Evolutionary conservation across 352 stramenopile genomes (phyloP).

Genomic region (Thraustochytrium striatum): DNA sequence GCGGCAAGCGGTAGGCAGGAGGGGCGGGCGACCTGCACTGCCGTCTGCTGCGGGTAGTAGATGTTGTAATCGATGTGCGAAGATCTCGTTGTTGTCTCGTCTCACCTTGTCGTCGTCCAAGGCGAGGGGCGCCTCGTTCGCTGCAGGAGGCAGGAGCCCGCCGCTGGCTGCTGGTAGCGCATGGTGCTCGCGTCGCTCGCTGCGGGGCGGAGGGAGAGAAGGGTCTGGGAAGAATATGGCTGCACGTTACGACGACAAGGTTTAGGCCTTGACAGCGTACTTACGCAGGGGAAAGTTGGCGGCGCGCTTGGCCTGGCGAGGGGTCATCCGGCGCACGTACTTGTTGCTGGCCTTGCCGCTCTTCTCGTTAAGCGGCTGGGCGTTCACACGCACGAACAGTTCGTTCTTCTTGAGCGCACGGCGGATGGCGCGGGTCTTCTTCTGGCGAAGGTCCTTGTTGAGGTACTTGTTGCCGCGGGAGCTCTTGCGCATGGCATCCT

Average conservation of each 20-base stretch:
- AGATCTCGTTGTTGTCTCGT: too few species aligned
- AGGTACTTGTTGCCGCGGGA: slow-evolving; percentile 92
- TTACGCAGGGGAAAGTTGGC: slow-evolving; percentile 39
- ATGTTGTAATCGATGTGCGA: too few species aligned
- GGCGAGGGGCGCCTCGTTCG: too few species aligned
- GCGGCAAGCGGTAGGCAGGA: neutral
- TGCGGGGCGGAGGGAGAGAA: neutral
- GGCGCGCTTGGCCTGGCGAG: slow-evolving; percentile 21
- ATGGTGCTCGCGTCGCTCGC: too few species aligned
- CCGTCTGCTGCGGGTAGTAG: too few species aligned
- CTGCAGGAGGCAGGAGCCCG: too few species aligned
- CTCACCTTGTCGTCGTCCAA: too few species aligned
- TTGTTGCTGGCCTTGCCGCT: slow-evolving; percentile 11
- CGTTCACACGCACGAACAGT: slow-evolving; percentile 14
- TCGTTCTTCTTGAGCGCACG: slow-evolving; percentile 90
- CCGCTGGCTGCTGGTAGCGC: too few species aligned
- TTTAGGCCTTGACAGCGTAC: slow-evolving; percentile 49
- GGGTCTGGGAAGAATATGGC: neutral
- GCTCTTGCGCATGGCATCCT: slow-evolving; percentile 71
- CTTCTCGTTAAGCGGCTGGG: slow-evolving; percentile 40
- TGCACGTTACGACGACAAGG: neutral
- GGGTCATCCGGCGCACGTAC: slow-evolving; percentile 26
- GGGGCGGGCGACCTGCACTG: neutral
- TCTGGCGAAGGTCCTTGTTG: slow-evolving; percentile 93
- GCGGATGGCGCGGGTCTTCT: slow-evolving; percentile 98